Percentiles rank a stretch among this genome's conserved stretches.
Evolutionary conservation across 2,329 filamentous ascomycete genomes (phyloP).

Genomic region (Aspergillus viridinutans): DNA sequence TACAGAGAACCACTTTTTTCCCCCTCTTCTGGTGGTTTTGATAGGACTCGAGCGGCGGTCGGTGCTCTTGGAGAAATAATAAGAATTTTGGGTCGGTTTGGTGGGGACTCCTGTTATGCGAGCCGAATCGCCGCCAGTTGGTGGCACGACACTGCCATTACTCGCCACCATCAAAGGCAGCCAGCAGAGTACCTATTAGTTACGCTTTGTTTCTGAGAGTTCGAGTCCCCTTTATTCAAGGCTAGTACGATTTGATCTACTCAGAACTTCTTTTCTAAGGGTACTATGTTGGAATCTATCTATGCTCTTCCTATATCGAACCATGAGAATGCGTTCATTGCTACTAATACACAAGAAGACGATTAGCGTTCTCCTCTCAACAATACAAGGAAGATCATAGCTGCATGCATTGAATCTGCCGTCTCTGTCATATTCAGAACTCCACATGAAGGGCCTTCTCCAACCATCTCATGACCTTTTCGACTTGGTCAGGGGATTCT

Average conservation of each 20-base stretch:
- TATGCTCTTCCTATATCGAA: not conserved
- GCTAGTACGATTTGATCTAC: not conserved
- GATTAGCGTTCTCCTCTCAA: not conserved
- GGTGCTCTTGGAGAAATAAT: constrained; percentile 11
- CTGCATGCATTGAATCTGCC: not conserved
- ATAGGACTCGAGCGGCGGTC: constrained; percentile 9
- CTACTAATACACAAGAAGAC: not conserved
- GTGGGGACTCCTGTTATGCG: constrained; percentile 15
- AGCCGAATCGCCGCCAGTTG: constrained; percentile 5
- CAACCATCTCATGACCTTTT: constrained; percentile 33
- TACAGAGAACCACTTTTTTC: constrained; percentile 4
- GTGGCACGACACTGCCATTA: not conserved
- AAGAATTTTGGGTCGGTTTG: constrained; percentile 21
- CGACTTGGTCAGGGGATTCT: constrained; percentile 20
- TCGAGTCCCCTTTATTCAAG: not conserved
- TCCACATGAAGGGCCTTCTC: constrained; percentile 26
- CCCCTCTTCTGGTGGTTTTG: constrained; percentile 11
- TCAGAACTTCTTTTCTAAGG: not conserved
- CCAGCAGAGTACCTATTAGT: not conserved
- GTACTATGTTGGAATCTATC: not conserved
- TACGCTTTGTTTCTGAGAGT: not conserved
- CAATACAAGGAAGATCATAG: constrained; percentile 1
- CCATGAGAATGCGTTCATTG: not conserved
- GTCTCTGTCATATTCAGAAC: constrained; percentile 11
- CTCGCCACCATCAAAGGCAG: not conserved